phyloP scores from a whole-genome alignment of 257 asterid genomes.

The Eucommia ulmoides region DNA sequence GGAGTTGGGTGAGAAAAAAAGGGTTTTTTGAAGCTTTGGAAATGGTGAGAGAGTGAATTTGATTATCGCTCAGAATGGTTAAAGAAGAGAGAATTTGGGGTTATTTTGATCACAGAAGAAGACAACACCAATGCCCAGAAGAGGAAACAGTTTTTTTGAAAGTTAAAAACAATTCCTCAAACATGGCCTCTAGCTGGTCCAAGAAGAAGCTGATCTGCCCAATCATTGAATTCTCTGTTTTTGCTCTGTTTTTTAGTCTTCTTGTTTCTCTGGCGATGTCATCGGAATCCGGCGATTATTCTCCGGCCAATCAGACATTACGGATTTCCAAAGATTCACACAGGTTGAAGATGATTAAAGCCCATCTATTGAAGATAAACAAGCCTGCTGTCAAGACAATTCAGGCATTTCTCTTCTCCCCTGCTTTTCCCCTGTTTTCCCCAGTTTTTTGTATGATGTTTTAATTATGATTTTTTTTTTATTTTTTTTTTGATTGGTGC shows the following conservation, averaged over 20 bases:
- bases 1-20: slow-evolving; percentile 16
- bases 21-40: slow-evolving; percentile 17
- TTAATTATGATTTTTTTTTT: background rate
- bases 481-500: slow-evolving; percentile 7
- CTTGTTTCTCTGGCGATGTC: slow-evolving; percentile 35
- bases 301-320: slow-evolving; percentile 42
- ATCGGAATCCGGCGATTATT: background rate
- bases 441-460: background rate
- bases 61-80: slow-evolving; percentile 11
- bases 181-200: slow-evolving; percentile 31
- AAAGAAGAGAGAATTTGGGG: slow-evolving; percentile 25
- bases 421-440: background rate
- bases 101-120: slow-evolving; percentile 10
- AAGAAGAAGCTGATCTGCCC: slow-evolving; percentile 45
- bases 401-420: slow-evolving; percentile 28
- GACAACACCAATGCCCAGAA: slow-evolving; percentile 28
- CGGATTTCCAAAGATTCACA: slow-evolving; percentile 34
- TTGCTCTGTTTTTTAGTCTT: slow-evolving; percentile 34
- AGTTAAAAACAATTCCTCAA: slow-evolving; percentile 21
- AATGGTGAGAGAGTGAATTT: slow-evolving; percentile 28
- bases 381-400: slow-evolving; percentile 70
- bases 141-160: slow-evolving; percentile 15
- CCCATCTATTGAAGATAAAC: slow-evolving; percentile 54
- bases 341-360: slow-evolving; percentile 36
- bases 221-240: slow-evolving; percentile 36